Evolutionary conservation across 208 protist genomes (phyloP), one percentile per base, ranked within the genome.

Genomic region (Trypanosomatidae sp.): DNA sequence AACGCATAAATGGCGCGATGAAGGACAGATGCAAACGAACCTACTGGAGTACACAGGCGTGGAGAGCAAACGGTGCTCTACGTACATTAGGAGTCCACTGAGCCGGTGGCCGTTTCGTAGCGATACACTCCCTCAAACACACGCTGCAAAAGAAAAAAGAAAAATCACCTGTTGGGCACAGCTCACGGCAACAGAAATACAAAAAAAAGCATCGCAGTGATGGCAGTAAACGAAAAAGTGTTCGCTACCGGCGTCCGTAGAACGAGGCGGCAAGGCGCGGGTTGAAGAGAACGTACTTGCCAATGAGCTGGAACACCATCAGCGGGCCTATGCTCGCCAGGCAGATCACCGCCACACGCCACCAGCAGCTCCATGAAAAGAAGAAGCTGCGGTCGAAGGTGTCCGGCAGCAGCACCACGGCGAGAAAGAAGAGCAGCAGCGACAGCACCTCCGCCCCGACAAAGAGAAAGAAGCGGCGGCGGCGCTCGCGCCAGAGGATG

Each of bases 371-470:
- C 83, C 77, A 95, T 25, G 92, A 97, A 39, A 97, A 87, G 76
- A 99, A 98, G 67, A 98, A 99, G 46, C 44, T 49, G 10, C 88
- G 56, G 76, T 99, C 96, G 85, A 99, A 98, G 25, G 97, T 96
- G 67, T 89, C 89, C 28, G 91, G 87, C 36, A 99, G 85, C 3
- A 98, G 59, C 25, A 98, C 62, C 43, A 98, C 97, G 3, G 90
- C 93, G n/a, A 91, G 70, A 49, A 99, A 79, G 74, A 99, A 99
- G 2, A 95, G 73, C 19, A 89, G 28, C n/a, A 99, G 66, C 13
- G 93, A 98, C 30, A 97, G 65, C 56, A 97, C 71, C 76, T 99
- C 89, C 6, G 95, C 84, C 6, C 87, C 7, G 65, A 99, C 81
- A 71, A 99, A 96, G 33, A 93, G 80, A 67, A 78, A 87, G 50